Evolutionary conservation across 2,329 filamentous ascomycete species (phyloP), one percentile per base, ranked within the genome.

Genomic region (Dactylellina leptospora): DNA sequence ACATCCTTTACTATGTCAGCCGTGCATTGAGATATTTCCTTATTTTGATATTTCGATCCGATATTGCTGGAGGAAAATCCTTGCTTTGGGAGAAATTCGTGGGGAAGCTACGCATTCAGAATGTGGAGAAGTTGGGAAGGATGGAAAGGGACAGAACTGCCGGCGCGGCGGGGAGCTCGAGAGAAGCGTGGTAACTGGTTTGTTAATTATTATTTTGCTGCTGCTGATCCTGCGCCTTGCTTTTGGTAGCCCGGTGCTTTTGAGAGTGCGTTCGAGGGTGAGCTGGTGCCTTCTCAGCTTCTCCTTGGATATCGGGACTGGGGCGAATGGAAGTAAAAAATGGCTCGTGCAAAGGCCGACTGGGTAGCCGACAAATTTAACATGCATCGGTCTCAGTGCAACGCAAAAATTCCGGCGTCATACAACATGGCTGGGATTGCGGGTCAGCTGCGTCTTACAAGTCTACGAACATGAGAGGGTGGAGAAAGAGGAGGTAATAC

Each of bases 21-120:
- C 23, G 3, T 38, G 51, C 10, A 28, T 55, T 18, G n/a, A 9
- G 3, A 27, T 55, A 20, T 28, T 55, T 25, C 51, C 22, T 42
- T 1, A 27, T 55, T 55, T 55, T 20, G 51, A 55, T 28, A 42
- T 11, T 23, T 55, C 51, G 51, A 42, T 18, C 18, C 33, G 51
- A 55, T 55, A 42, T 42, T 27, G 40, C 40, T 20, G 18, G 20
- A 55, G 25, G 8, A 23, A 1, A n/a, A 25, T n/a, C 28, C 13
- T 4, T 20, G 30, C 33, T 36, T 3, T 11, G 11, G 11, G 20
- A n/a, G 20, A 40, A 33, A 42, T 40, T 54, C 13, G 28, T 38
- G 50, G 51, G 33, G 36, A 38, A 55, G 20, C 30, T 27, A 28
- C 6, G 8, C 25, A 53, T 36, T 25, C 4, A 42, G 13, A 55